These are phyloP conservation scores for Monosporozyma yasuniensis DNA, from an alignment of 805 yeast species.

Conservation along the genomic window DNA sequence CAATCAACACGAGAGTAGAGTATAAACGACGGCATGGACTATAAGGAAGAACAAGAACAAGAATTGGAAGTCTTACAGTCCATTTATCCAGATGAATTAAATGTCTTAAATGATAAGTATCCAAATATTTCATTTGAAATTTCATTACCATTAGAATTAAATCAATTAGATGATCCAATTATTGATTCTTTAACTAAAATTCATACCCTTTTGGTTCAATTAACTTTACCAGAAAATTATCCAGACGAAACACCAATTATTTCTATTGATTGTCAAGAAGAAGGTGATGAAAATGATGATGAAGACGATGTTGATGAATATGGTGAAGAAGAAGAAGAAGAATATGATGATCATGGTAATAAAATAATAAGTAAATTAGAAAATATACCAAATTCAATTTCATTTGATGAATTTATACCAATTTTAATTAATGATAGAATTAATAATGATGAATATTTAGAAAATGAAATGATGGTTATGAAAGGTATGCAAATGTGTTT, in stretches of 20 bases:
- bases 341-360: conserved; percentile 40
- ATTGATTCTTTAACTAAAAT: conserved; percentile 37
- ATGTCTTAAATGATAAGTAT: conserved; percentile 40
- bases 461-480: conserved; percentile 48
- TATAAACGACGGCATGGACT: conserved; percentile 70
- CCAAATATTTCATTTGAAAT: conserved; percentile 34
- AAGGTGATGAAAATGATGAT: conserved; percentile 22
- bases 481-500: conserved; percentile 86
- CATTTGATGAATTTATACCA: conserved; percentile 41
- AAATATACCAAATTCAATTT: conserved; percentile 49
- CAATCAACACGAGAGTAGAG: too few relatives aligned
- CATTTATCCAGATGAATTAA: conserved; percentile 83
- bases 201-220: conserved; percentile 50
- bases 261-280: conserved; percentile 31
- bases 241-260: conserved; percentile 74
- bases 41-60: conserved; percentile 74
- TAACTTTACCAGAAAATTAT: conserved; percentile 65
- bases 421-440: conserved; percentile 19
- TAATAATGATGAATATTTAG: conserved; percentile 33
- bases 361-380: conserved; percentile 39
- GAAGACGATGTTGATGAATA: conserved; percentile 33
- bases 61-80: conserved; percentile 85
- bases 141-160: conserved; percentile 55
- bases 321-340: conserved; percentile 31
- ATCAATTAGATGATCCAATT: conserved; percentile 6